These are phyloP conservation scores for Scolecobasidium constrictum DNA, from an alignment of 2,329 filamentous ascomycete species.

Conservation along the genomic window DNA sequence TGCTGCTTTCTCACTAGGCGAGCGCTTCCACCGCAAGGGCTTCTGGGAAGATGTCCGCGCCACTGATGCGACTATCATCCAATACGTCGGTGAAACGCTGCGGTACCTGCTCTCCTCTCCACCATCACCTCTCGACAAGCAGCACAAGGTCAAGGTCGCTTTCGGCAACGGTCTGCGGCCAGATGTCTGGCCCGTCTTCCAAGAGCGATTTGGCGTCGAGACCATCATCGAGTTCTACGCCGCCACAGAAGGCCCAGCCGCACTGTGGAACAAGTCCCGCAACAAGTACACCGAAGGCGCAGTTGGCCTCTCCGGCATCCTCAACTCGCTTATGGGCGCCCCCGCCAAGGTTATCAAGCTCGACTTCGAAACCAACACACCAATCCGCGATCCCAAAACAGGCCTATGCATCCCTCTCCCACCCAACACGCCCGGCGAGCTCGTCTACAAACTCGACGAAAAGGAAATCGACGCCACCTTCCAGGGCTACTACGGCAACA, in stretches of 20 bases:
- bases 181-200: slow-evolving; percentile 77
- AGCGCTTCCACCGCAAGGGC: slow-evolving; percentile 63
- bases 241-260: slow-evolving; percentile 45
- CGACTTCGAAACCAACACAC: slow-evolving; percentile 59
- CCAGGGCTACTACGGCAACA: slow-evolving; percentile 74
- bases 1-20: slow-evolving; percentile 59
- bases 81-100: slow-evolving; percentile 83
- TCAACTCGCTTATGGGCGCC: slow-evolving; percentile 44
- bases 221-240: slow-evolving; percentile 27
- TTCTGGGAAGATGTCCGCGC: slow-evolving; percentile 72
- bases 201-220: slow-evolving; percentile 49
- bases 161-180: slow-evolving; percentile 80
- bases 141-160: slow-evolving; percentile 61
- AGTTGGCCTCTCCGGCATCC: slow-evolving; percentile 59
- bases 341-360: slow-evolving; percentile 53
- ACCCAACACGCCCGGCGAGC: slow-evolving; percentile 52
- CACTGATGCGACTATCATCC: slow-evolving; percentile 61
- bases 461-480: slow-evolving; percentile 54
- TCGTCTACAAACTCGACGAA: slow-evolving; percentile 60
- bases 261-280: slow-evolving; percentile 59
- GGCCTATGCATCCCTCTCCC: slow-evolving; percentile 54
- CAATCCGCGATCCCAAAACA: slow-evolving; percentile 55
- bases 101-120: slow-evolving; percentile 65
- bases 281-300: slow-evolving; percentile 69
- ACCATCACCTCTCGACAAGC: slow-evolving; percentile 55